Evolutionary conservation across 1,284 basidiomycete genomes (phyloP).

Genomic region (Chiua sp.): DNA sequence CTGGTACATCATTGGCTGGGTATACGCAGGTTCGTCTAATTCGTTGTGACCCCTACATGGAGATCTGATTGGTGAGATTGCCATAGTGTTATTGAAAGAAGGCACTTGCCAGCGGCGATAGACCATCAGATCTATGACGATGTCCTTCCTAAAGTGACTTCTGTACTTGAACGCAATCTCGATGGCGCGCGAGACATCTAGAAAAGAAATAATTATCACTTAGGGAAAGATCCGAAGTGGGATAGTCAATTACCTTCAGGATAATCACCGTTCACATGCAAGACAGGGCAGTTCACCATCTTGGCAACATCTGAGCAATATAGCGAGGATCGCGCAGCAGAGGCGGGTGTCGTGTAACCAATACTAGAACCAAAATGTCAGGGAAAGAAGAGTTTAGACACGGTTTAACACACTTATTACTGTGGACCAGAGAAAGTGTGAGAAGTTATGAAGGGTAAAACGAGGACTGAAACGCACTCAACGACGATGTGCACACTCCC

Average conservation of each 20-base stretch:
- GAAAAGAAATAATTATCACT: not conserved
- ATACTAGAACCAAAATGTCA: conserved; percentile 55
- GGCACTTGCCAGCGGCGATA: conserved; percentile 77
- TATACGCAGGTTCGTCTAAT: conserved; percentile 90
- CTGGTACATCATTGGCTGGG: conserved; percentile 89
- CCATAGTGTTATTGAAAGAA: not conserved
- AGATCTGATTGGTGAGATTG: not conserved
- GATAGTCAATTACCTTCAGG: conserved; percentile 69
- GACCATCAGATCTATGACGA: conserved; percentile 87
- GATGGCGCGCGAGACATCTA: conserved; percentile 80
- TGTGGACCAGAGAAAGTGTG: conserved; percentile 25
- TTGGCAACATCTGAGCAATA: conserved; percentile 93
- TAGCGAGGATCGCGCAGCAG: conserved; percentile 79
- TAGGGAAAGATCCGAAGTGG: not conserved
- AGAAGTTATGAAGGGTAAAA: conserved; percentile 67
- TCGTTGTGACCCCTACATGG: conserved; percentile 82
- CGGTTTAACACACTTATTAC: conserved; percentile 53
- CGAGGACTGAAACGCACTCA: conserved; percentile 61
- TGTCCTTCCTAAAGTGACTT: conserved; percentile 85
- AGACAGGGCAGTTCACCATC: conserved; percentile 86
- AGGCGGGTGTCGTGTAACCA: conserved; percentile 89
- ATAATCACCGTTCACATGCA: conserved; percentile 93
- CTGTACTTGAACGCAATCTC: conserved; percentile 85
- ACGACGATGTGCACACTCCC: conserved; percentile 92
- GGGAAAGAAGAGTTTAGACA: not conserved